These are phyloP conservation scores for Boletus rubropictus DNA, from an alignment of 768 basidiomycete genomes.

Conservation along the genomic window DNA sequence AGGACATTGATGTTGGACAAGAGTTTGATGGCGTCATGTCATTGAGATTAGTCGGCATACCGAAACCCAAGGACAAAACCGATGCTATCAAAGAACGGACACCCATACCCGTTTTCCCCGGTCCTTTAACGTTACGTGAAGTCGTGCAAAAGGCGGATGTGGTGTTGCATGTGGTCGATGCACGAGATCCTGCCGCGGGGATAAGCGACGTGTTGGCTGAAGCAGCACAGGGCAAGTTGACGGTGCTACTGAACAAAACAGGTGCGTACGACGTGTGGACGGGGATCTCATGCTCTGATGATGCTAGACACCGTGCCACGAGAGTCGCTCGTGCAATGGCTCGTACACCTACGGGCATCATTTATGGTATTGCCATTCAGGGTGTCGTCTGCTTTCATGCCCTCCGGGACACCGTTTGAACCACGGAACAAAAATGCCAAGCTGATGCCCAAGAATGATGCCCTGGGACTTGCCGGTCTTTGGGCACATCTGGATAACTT, in stretches of 20 bases:
- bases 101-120: slow-evolving; percentile 23
- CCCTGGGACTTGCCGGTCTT: slow-evolving; percentile 52
- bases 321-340: slow-evolving; percentile 71
- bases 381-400: slow-evolving; percentile 62
- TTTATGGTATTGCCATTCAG: slow-evolving; percentile 70
- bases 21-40: slow-evolving; percentile 38
- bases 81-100: slow-evolving; percentile 1
- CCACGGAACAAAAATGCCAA: slow-evolving; percentile 42
- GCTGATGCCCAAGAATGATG: slow-evolving; percentile 45
- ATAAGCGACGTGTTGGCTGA: slow-evolving; percentile 59
- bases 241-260: slow-evolving; percentile 82
- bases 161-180: slow-evolving; percentile 75
- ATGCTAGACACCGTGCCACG: slow-evolving; percentile 68
- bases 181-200: slow-evolving; percentile 71
- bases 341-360: slow-evolving; percentile 49
- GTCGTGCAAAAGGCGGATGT: slow-evolving; percentile 78
- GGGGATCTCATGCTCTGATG: not conserved
- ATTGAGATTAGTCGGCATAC: slow-evolving; percentile 6
- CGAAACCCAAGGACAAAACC: not conserved
- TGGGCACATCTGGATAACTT: slow-evolving; percentile 43
- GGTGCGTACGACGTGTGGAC: slow-evolving; percentile 44
- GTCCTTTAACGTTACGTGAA: slow-evolving; percentile 24
- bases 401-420: slow-evolving; percentile 28
- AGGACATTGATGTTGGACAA: slow-evolving; percentile 25
- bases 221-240: slow-evolving; percentile 39